Base-by-base conservation (phyloP, 78 protist species). In the Bodo saltans region DNA sequence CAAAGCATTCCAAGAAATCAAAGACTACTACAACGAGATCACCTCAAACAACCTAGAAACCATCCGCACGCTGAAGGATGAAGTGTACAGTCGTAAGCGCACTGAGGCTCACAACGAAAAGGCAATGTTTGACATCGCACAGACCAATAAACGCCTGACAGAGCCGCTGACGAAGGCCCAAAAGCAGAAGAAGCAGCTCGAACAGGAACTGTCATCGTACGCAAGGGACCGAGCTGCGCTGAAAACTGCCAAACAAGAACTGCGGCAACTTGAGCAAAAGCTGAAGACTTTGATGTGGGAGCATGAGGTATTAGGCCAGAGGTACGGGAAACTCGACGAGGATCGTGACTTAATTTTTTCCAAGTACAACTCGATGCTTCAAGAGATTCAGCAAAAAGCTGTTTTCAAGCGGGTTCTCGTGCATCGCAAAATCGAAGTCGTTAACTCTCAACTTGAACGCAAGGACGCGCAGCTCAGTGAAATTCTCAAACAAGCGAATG, bases 381-480 rank as follows among this genome's bases (percentile, higher is more conserved):
- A 78, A 27, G 88, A 86, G 3, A 88, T 88, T 28, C 90, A 92
- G 39, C 90, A 86, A 71, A 67, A 78, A 68, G 78, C 84, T 0
- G 90, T 85, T 39, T 88, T 89, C 86, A 81, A 83, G 83, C 86
- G 91, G 47, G 52, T 90, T 42, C 35, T 93, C 32, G 90, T 93
- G 25, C 90, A 91, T 71, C 74, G 83, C 74, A 93, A 91, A 88
- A 52, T 93, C 32, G 78, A 71, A 74, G 76, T 86, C 0, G 78
- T 89, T 39, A 23, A 34, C 35, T 81, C 74, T 30, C 53, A 72
- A 70, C 85, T 91, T 53, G 94, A 91, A 78, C 74, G 83, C 87
- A 89, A 87, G 88, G 96, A 94, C 37, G 91, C 92, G 0, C 96
- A 91, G 84, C 87, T 94, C 35, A 26, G 70, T 37, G 94, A 92